These are phyloP conservation scores for Rauvolfia tetraphylla DNA, from an alignment of 257 asterid species.

Conservation along the genomic window DNA sequence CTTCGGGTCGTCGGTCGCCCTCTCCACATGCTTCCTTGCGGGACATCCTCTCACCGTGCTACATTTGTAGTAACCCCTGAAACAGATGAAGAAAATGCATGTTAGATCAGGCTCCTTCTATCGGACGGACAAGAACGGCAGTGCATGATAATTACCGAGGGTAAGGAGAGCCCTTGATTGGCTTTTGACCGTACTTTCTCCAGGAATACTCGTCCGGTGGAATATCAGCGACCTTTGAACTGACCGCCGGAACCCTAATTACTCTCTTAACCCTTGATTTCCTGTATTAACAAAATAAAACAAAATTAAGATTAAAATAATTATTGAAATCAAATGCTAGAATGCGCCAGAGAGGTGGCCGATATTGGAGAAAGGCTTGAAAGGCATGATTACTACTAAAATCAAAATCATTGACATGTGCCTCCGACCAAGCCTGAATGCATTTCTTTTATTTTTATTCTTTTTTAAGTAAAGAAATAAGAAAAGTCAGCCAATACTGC, in stretches of 20 bases:
- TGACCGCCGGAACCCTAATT: constrained; percentile 67
- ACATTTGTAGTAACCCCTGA: constrained; percentile 81
- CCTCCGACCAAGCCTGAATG: background rate
- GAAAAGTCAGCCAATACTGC: constrained; percentile 4
- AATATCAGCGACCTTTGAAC: constrained; percentile 64
- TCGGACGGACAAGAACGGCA: background rate
- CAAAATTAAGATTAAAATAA: background rate
- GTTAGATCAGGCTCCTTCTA: background rate
- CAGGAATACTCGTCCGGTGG: constrained; percentile 71
- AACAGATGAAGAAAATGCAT: background rate
- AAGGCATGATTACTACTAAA: too few species aligned
- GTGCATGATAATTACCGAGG: constrained; percentile 60
- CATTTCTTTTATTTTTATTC: background rate
- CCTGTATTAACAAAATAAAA: constrained; percentile 27
- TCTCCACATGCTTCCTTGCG: constrained; percentile 85
- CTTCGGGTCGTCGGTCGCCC: constrained; percentile 70
- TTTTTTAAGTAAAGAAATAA: too few species aligned
- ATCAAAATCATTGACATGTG: background rate
- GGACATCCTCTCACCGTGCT: constrained; percentile 75
- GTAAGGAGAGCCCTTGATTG: constrained; percentile 79
- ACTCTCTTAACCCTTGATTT: constrained; percentile 45
- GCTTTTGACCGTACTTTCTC: constrained; percentile 87
- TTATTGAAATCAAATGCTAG: background rate
- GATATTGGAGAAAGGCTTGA: too few species aligned
- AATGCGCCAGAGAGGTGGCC: background rate